Percentiles rank a stretch among this genome's conserved stretches.
Conservation (phyloP, 805 yeast species). For the Saturnispora serradocipensis region DNA sequence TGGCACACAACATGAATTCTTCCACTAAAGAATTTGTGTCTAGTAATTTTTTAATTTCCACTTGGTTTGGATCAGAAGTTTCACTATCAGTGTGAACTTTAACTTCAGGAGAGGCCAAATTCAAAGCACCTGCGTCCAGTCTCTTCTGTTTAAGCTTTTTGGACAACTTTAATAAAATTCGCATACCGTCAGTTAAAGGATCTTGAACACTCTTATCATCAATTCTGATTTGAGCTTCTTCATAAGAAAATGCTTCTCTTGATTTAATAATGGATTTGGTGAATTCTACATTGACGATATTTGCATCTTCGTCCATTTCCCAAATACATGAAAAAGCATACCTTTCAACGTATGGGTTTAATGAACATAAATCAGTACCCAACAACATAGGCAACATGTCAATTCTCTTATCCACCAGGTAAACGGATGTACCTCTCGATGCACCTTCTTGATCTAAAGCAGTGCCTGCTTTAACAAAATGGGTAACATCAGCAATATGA, state of each 20-base stretch:
- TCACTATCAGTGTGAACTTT: constrained; percentile 96
- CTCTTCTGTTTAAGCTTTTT: constrained; percentile 78
- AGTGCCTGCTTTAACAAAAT: constrained; percentile 88
- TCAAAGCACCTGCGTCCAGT: constrained; percentile 90
- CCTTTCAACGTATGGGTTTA: constrained; percentile 91
- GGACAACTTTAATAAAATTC: constrained; percentile 70
- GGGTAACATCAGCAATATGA: constrained; percentile 97
- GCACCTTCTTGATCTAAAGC: constrained; percentile 95
- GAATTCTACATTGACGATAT: constrained; percentile 68
- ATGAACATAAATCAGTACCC: constrained; percentile 93
- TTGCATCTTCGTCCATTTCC: constrained; percentile 85
- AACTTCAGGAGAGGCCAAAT: constrained; percentile 95
- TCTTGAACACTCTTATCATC: constrained; percentile 72
- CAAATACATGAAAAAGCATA: constrained; percentile 92
- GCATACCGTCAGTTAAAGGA: constrained; percentile 82
- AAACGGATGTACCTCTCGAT: constrained; percentile 93
- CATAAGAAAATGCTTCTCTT: constrained; percentile 90
- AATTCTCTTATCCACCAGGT: constrained; percentile 93
- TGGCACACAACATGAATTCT: constrained; percentile 96
- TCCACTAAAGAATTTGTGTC: constrained; percentile 96
- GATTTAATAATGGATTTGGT: constrained; percentile 86
- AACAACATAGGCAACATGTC: constrained; percentile 95
- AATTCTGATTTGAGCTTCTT: constrained; percentile 82
- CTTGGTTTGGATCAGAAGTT: constrained; percentile 93
- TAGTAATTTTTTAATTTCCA: constrained; percentile 76